These are phyloP conservation scores for Wickerhamiella occidentalis DNA, from an alignment of 805 yeast species.

Conservation along the genomic window DNA sequence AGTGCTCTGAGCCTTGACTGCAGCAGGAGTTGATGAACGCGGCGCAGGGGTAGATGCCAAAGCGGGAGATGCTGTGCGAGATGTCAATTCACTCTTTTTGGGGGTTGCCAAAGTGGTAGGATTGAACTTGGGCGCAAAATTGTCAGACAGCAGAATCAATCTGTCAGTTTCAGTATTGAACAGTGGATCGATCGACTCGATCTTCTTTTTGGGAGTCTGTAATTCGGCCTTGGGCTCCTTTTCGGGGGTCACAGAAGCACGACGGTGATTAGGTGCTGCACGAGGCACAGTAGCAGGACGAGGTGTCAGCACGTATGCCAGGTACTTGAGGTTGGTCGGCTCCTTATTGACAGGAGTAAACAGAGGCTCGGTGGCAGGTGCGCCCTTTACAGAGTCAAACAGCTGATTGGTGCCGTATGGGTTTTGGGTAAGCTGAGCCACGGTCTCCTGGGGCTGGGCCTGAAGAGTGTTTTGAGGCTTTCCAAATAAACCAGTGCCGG, in stretches of 20 bases:
- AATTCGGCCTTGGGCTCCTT: not conserved
- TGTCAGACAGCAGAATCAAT: constrained; percentile 57
- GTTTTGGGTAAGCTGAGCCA: constrained; percentile 36
- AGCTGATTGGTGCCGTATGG: constrained; percentile 77
- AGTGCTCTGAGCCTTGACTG: not conserved
- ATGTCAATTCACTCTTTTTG: not conserved
- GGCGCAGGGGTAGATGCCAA: constrained; percentile 1
- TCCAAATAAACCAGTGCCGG: constrained; percentile 25
- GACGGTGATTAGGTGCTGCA: constrained; percentile 8
- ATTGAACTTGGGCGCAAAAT: constrained; percentile 42
- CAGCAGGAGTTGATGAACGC: not conserved
- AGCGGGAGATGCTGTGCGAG: constrained; percentile 1
- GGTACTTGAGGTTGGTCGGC: constrained; percentile 38
- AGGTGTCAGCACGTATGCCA: constrained; percentile 17
- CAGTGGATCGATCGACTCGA: constrained; percentile 23
- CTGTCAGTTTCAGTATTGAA: constrained; percentile 45
- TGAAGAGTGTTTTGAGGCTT: not conserved
- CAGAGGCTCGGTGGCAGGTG: constrained; percentile 33
- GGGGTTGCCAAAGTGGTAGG: constrained; percentile 2
- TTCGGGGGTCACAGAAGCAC: constrained; percentile 11
- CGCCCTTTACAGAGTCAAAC: constrained; percentile 30
- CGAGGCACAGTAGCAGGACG: constrained; percentile 8
- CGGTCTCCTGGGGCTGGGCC: constrained; percentile 24
- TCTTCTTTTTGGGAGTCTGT: constrained; percentile 9
- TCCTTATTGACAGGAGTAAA: constrained; percentile 43